Evolutionary conservation across 805 yeast genomes (phyloP), one percentile per base, ranked within the genome.

Genomic region (Saccharomycopsis malanga): DNA sequence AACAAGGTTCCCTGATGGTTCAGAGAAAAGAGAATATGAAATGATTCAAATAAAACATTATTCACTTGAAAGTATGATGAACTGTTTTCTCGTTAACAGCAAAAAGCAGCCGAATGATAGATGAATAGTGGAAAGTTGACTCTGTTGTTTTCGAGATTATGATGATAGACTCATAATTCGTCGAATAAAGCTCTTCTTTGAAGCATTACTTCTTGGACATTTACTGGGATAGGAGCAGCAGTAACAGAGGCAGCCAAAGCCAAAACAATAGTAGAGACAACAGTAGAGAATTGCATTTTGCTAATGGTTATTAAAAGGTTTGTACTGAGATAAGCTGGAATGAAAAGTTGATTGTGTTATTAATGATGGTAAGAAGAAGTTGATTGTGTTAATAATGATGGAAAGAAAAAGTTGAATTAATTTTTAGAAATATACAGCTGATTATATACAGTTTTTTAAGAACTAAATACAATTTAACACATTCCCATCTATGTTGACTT

Each of bases 221-320:
- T 41, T 17, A 48, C 34, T 24, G 54, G 54, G 32, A 51, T 51
- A 44, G 54, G 54, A 48, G 54, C 54, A 39, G 51, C 53, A 21
- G 21, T 25, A 20, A 43, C 43, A 25, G 51, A 34, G 20, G 50
- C 47, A 34, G 41, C 51, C 21, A 44, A 30, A 37, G 48, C 47
- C 21, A 43, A 43, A 18, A 46, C 34, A n/a, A 39, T 32, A 32
- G 47, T 38, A 25, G 52, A 25, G 35, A 39, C 35, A 42, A 42
- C 32, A 27, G 46, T 41, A 24, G 54, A 43, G 49, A 48, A 47
- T 46, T 43, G 48, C 52, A 49, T 49, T 49, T 21, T 48, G 9
- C 10, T n/a, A 27, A 15, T 5, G 20, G 2, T 34, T 22, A 22
- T 32, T 9, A 18, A 12, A 32, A 10, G 7, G 12, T 27, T 27